Conservation (phyloP, 2,329 filamentous ascomycete genomes). For the Macrophomina pseudophaseolina region DNA sequence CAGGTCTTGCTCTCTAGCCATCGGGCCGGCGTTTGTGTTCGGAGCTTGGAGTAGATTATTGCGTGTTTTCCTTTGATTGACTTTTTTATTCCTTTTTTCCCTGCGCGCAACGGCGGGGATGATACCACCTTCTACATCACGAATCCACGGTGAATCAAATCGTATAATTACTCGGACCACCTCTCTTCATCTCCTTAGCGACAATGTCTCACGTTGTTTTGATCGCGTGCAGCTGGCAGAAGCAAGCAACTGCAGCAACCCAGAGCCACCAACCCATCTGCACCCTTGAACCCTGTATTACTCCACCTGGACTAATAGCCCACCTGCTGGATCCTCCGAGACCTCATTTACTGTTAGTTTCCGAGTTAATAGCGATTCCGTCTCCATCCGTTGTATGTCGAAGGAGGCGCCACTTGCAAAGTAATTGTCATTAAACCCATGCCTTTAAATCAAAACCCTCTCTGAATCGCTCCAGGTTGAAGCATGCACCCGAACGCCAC, state of each 20-base stretch:
- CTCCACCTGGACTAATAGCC: background rate
- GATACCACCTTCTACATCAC: background rate
- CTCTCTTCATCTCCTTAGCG: background rate
- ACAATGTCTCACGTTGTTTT: background rate
- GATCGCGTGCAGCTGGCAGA: background rate
- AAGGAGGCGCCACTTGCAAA: no score
- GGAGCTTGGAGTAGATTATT: conserved; percentile 21
- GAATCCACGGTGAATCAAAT: background rate
- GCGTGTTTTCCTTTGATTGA: conserved; percentile 16
- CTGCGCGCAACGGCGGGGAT: conserved; percentile 18
- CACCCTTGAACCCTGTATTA: conserved; percentile 14
- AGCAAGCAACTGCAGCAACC: background rate
- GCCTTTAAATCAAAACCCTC: background rate
- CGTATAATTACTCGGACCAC: conserved; percentile 3
- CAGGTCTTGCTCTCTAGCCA: background rate
- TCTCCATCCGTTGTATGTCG: background rate
- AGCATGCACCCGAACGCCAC: background rate
- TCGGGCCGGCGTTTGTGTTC: conserved; percentile 12
- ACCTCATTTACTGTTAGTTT: background rate
- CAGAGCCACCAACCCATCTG: background rate
- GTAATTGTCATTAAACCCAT: background rate
- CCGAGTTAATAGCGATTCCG: conserved; percentile 4
- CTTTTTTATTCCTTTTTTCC: conserved; percentile 7
- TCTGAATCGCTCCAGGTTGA: background rate
- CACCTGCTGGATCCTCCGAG: background rate